Evolutionary conservation across 192 early-diverging fungal genomes (phyloP).

Genomic region (Phycomyces nitens): DNA sequence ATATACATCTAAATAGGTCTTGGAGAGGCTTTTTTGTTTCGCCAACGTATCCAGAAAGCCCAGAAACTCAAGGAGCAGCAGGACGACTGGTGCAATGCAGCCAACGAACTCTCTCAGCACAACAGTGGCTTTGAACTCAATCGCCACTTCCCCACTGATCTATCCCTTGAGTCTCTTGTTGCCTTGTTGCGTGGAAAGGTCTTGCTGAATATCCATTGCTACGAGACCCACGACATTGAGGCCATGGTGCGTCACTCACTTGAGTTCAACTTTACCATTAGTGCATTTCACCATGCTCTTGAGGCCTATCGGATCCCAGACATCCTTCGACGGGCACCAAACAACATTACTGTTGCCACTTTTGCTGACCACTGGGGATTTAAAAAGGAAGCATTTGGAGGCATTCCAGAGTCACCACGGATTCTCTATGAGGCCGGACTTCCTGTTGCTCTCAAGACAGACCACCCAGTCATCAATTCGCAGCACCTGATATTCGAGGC

Average conservation of each 20-base stretch:
- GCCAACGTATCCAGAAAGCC: conserved; percentile 58
- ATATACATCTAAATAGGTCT: too few relatives aligned
- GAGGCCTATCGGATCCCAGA: conserved; percentile 69
- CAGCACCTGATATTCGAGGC: conserved; percentile 77
- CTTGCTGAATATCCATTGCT: conserved; percentile 69
- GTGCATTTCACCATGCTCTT: conserved; percentile 76
- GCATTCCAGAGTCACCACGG: conserved; percentile 54
- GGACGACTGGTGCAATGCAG: conserved; percentile 61
- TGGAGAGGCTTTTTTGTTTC: conserved; percentile 64
- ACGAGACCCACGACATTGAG: conserved; percentile 67
- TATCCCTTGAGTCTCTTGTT: conserved; percentile 57
- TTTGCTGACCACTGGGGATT: conserved; percentile 66
- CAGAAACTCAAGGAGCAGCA: conserved; percentile 37
- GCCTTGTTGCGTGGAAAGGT: conserved; percentile 68
- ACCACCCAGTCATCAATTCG: conserved; percentile 75
- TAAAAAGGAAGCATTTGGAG: conserved; percentile 75
- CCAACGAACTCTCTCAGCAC: conserved; percentile 18
- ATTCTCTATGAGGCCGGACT: conserved; percentile 67
- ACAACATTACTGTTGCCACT: conserved; percentile 65
- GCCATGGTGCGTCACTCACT: conserved; percentile 65
- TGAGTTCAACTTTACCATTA: conserved; percentile 73
- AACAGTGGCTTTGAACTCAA: conserved; percentile 33
- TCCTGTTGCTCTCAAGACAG: conserved; percentile 69
- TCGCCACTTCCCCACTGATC: conserved; percentile 56
- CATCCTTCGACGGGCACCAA: conserved; percentile 52